These are phyloP conservation scores for Xanthoparmelia taractica DNA, from an alignment of 495 filamentous ascomycete genomes.

Conservation along the genomic window DNA sequence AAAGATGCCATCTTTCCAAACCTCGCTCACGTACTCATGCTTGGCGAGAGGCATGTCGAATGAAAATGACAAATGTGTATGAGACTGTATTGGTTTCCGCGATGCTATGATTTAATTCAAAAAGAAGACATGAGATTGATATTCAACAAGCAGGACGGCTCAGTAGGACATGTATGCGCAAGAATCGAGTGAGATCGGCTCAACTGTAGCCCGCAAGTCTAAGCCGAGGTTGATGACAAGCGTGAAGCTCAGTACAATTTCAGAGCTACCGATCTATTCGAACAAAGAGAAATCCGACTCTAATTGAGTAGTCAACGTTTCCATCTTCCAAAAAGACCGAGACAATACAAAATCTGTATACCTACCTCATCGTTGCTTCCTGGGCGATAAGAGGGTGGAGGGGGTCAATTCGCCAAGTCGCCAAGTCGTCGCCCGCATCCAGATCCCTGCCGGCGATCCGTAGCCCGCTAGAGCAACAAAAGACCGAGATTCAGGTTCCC, in stretches of 20 bases:
- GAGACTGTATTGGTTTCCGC: too few relatives aligned
- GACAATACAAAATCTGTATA: too few relatives aligned
- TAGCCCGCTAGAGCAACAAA: background rate
- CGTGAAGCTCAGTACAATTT: background rate
- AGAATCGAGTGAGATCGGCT: background rate
- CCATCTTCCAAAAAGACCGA: too few relatives aligned
- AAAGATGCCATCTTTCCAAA: constrained; percentile 83
- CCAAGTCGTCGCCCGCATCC: background rate
- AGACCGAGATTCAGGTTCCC: background rate
- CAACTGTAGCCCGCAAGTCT: background rate
- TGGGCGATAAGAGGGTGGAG: too few relatives aligned
- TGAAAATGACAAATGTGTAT: too few relatives aligned
- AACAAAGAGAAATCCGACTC: too few relatives aligned
- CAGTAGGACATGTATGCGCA: background rate
- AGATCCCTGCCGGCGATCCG: constrained; percentile 1
- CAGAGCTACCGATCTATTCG: too few relatives aligned
- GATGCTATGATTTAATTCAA: too few relatives aligned
- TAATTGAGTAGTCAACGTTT: too few relatives aligned
- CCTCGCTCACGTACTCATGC: constrained; percentile 66
- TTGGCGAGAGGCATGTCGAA: constrained; percentile 58
- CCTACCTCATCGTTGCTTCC: too few relatives aligned
- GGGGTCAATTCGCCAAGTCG: too few relatives aligned
- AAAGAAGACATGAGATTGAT: background rate
- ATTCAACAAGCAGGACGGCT: background rate
- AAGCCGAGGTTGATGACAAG: constrained; percentile 4